A percentile compares a stretch with the other conserved stretches of the same genome.
phyloP scores from a whole-genome alignment of 2,329 filamentous ascomycete species.

The Zasmidium cellare region DNA sequence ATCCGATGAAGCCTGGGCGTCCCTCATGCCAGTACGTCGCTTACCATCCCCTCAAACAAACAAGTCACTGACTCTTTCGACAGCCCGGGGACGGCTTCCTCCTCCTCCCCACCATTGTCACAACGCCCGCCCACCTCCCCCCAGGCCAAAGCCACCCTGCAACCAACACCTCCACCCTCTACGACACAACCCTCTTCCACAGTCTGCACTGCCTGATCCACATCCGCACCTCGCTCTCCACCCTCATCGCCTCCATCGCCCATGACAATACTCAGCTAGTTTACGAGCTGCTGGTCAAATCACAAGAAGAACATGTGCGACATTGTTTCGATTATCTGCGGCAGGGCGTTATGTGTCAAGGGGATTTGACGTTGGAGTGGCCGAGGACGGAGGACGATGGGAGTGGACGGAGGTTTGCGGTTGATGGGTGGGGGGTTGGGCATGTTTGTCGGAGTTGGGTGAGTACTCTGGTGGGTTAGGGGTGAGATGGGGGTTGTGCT shows the following conservation, averaged over 20 bases:
- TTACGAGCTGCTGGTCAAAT: conserved; percentile 22
- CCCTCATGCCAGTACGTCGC: conserved; percentile 24
- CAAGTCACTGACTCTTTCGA: background rate
- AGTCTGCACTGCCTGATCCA: conserved; percentile 37
- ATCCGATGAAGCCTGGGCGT: conserved; percentile 31
- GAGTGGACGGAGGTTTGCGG: conserved; percentile 32
- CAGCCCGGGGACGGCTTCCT: conserved; percentile 36
- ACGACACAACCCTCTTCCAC: conserved; percentile 38
- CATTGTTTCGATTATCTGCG: conserved; percentile 34
- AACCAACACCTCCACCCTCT: conserved; percentile 27
- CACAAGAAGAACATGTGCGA: conserved; percentile 28
- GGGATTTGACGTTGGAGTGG: conserved; percentile 34
- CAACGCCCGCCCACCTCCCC: conserved; percentile 24
- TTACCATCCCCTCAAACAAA: background rate
- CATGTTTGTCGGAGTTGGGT: conserved; percentile 35
- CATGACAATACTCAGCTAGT: conserved; percentile 18
- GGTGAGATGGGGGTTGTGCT: no score
- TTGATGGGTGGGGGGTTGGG: conserved; percentile 35
- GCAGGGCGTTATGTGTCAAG: conserved; percentile 30
- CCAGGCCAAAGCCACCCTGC: conserved; percentile 27
- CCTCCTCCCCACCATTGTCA: conserved; percentile 23
- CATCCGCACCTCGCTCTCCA: conserved; percentile 67
- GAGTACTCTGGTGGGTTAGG: no score
- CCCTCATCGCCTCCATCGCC: conserved; percentile 63
- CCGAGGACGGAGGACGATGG: conserved; percentile 32